Evolutionary conservation across 1,139 yeast genomes (phyloP).

Genomic region (Nakaseomyces nivariensis): DNA sequence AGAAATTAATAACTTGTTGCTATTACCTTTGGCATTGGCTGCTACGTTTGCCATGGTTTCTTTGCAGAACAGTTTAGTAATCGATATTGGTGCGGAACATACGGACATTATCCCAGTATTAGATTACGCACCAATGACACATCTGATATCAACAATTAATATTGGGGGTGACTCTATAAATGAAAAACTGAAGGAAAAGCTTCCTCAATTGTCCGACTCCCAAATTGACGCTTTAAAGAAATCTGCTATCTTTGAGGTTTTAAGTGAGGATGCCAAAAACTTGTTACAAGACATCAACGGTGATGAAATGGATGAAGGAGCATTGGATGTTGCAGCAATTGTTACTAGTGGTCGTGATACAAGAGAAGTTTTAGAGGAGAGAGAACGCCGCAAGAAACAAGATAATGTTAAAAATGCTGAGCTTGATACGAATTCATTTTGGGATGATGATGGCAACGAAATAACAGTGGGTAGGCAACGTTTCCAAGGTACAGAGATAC

Average conservation of each 20-base stretch:
- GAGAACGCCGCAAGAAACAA: conserved; percentile 39
- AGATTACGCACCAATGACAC: conserved; percentile 53
- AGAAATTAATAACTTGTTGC: conserved; percentile 62
- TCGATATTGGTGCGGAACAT: conserved; percentile 70
- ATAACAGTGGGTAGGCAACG: conserved; percentile 75
- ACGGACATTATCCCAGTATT: conserved; percentile 72
- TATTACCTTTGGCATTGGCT: conserved; percentile 61
- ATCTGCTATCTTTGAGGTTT: conserved; percentile 69
- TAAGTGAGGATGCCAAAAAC: conserved; percentile 51
- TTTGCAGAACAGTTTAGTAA: conserved; percentile 50
- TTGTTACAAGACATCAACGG: conserved; percentile 49
- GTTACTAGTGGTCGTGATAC: conserved; percentile 65
- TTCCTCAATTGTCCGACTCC: conserved; percentile 47
- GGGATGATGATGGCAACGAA: conserved; percentile 46
- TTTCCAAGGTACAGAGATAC: conserved; percentile 61
- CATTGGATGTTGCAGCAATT: conserved; percentile 81
- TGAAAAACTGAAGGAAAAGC: conserved; percentile 36
- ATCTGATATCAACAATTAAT: conserved; percentile 42
- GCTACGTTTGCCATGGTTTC: conserved; percentile 68
- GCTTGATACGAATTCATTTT: conserved; percentile 56
- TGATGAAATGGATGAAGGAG: conserved; percentile 52
- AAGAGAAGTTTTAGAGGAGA: conserved; percentile 52
- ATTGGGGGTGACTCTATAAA: conserved; percentile 62
- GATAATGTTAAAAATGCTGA: conserved; percentile 41
- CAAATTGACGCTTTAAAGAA: conserved; percentile 71